Evolutionary conservation across 129 eudicot species (phyloP).

Genomic region (Flaveria trinervia): DNA sequence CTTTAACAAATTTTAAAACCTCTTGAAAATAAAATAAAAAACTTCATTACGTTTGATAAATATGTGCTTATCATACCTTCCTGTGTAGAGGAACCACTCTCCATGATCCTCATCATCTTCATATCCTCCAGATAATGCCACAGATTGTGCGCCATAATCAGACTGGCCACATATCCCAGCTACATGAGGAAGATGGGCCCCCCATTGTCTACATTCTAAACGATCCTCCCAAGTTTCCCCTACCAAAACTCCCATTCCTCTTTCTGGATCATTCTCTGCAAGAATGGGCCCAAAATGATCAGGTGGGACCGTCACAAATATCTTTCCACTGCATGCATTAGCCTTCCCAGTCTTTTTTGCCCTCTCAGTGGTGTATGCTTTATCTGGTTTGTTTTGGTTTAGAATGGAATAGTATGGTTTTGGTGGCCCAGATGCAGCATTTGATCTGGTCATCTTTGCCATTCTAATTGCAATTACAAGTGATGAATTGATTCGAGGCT

Average conservation of each 20-base stretch:
- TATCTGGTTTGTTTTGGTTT: conserved; percentile 74
- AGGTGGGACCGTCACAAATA: conserved; percentile 74
- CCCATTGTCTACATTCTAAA: conserved; percentile 92
- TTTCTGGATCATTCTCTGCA: conserved; percentile 75
- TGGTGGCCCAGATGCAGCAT: conserved; percentile 49
- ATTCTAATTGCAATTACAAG: conserved; percentile 74
- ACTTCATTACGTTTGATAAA: neutral
- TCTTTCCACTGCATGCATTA: conserved; percentile 89
- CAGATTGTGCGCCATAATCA: conserved; percentile 80
- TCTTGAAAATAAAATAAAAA: neutral
- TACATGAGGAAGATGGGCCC: conserved; percentile 86
- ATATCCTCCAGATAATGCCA: conserved; percentile 94
- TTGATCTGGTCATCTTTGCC: conserved; percentile 67
- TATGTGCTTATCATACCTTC: conserved; percentile 44
- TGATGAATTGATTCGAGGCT: conserved; percentile 78
- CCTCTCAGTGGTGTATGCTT: conserved; percentile 79
- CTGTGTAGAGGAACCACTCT: conserved; percentile 90
- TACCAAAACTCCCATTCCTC: conserved; percentile 82
- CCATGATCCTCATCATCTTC: conserved; percentile 97
- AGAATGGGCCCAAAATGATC: conserved; percentile 88
- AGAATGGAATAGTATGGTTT: conserved; percentile 51
- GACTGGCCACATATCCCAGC: conserved; percentile 84
- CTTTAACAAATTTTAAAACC: neutral
- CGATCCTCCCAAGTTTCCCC: conserved; percentile 87
- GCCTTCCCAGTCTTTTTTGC: conserved; percentile 90